Percentiles rank a stretch among this genome's conserved stretches.
Evolutionary conservation across 805 yeast genomes (phyloP).

Genomic region (Lipomyces starkeyi): DNA sequence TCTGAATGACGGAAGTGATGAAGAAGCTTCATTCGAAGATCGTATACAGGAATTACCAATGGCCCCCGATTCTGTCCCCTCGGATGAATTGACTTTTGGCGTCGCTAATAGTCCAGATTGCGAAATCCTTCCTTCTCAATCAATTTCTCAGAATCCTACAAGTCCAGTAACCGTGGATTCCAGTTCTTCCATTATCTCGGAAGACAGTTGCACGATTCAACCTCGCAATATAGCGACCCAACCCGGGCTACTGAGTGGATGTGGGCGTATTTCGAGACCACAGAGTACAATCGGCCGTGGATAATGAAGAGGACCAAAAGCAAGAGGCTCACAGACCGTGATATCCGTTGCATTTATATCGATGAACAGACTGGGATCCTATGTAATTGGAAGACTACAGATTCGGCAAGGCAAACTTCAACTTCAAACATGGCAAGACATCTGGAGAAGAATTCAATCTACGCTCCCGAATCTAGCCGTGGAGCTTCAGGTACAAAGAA

Average conservation of each 20-base stretch:
- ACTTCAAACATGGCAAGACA: too few species aligned
- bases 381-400: too few species aligned
- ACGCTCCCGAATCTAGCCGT: too few species aligned
- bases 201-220: not conserved
- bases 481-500: too few species aligned
- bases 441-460: too few species aligned
- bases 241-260: conserved; percentile 1
- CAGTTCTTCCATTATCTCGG: too few species aligned
- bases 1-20: conserved; percentile 10
- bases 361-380: too few species aligned
- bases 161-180: not conserved
- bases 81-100: conserved; percentile 1
- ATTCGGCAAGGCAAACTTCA: too few species aligned
- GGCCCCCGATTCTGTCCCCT: not conserved
- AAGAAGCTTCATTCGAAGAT: conserved; percentile 8
- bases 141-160: not conserved
- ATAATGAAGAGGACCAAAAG: too few species aligned
- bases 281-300: too few species aligned
- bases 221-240: not conserved
- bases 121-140: conserved; percentile 5
- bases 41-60: conserved; percentile 2
- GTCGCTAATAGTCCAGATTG: conserved; percentile 6
- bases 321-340: too few species aligned
- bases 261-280: not conserved
- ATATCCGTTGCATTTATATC: too few species aligned